Evolutionary conservation across 2,329 filamentous ascomycete species (phyloP).

Genomic region (Aspergillus transmontanensis): DNA sequence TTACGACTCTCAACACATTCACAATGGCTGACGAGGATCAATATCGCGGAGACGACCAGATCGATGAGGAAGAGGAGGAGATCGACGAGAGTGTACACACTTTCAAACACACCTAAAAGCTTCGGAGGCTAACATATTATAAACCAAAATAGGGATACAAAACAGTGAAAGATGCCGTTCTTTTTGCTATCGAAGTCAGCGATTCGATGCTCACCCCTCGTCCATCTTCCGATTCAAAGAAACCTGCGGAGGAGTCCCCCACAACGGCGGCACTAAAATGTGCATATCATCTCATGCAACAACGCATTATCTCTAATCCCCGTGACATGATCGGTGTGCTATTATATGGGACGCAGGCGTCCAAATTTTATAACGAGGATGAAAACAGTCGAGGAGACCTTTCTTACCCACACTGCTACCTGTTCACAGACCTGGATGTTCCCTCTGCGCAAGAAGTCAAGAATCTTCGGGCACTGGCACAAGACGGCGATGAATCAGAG

Average conservation of each 20-base stretch:
- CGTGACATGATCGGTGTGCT: slow-evolving; percentile 97
- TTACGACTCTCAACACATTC: background rate
- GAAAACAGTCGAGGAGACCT: slow-evolving; percentile 58
- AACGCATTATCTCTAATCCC: slow-evolving; percentile 95
- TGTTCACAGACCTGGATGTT: slow-evolving; percentile 84
- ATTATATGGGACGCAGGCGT: slow-evolving; percentile 85
- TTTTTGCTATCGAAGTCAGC: slow-evolving; percentile 93
- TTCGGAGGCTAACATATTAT: slow-evolving; percentile 3
- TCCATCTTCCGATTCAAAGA: slow-evolving; percentile 67
- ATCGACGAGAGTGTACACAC: slow-evolving; percentile 46
- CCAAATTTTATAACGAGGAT: slow-evolving; percentile 72
- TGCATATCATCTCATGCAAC: slow-evolving; percentile 93
- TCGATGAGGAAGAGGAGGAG: slow-evolving; percentile 51
- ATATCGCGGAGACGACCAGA: slow-evolving; percentile 41
- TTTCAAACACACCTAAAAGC: background rate
- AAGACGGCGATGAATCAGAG: slow-evolving; percentile 73
- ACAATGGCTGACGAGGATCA: slow-evolving; percentile 42
- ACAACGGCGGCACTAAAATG: slow-evolving; percentile 86
- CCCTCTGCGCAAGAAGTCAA: slow-evolving; percentile 88
- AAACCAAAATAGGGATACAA: slow-evolving; percentile 70
- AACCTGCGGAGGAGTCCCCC: slow-evolving; percentile 75
- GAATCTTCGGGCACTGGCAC: slow-evolving; percentile 71
- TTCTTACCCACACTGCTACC: slow-evolving; percentile 87
- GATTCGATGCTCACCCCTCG: slow-evolving; percentile 78
- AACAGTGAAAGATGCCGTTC: slow-evolving; percentile 92